phyloP scores from a whole-genome alignment of 2,329 filamentous ascomycete genomes.

The Penicillium olsonii region DNA sequence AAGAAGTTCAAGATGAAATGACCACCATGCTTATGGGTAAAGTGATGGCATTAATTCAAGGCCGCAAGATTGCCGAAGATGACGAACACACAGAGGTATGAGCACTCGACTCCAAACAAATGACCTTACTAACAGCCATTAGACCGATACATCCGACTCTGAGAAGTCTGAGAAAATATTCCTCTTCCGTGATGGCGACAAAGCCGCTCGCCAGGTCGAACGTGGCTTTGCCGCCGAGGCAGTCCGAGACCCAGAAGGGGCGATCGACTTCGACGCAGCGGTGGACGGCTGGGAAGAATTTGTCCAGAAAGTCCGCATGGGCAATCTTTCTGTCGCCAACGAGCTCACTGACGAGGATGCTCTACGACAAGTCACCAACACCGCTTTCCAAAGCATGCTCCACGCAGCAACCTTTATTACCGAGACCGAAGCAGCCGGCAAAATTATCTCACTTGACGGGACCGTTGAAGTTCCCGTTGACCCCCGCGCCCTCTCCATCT shows the following conservation, averaged over 20 bases:
- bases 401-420: conserved; percentile 31
- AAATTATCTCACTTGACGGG: conserved; percentile 6
- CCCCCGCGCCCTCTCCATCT: conserved; percentile 33
- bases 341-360: conserved; percentile 26
- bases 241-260: conserved; percentile 37
- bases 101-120: background rate
- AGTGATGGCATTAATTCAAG: conserved; percentile 20
- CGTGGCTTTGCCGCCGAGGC: conserved; percentile 39
- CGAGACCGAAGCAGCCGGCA: conserved; percentile 5
- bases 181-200: conserved; percentile 24
- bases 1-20: conserved; percentile 18
- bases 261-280: conserved; percentile 37
- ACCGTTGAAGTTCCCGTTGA: conserved; percentile 10
- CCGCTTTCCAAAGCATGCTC: conserved; percentile 29
- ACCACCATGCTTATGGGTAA: conserved; percentile 21
- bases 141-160: conserved; percentile 36
- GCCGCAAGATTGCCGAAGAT: conserved; percentile 23
- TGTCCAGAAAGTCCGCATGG: conserved; percentile 39
- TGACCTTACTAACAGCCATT: background rate
- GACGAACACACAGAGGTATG: conserved; percentile 30
- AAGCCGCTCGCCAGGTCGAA: conserved; percentile 26
- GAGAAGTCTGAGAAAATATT: conserved; percentile 28
- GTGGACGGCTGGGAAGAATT: conserved; percentile 44
- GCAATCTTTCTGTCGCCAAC: conserved; percentile 41
- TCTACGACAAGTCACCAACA: conserved; percentile 26